Conservation (phyloP, 2,329 filamentous ascomycete species). For the Exserohilum turcica region DNA sequence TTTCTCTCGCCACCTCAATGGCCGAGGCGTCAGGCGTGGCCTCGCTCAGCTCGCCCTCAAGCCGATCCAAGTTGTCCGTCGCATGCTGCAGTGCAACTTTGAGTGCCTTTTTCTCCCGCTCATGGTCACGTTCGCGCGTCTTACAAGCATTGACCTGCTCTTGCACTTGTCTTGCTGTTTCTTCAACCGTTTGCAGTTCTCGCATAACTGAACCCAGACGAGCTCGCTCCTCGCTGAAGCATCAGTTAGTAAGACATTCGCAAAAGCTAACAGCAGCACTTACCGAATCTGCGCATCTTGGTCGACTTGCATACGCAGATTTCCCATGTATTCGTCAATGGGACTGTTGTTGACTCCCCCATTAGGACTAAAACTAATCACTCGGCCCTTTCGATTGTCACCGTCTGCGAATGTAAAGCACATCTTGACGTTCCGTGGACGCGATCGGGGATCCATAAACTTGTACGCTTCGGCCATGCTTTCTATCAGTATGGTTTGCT, state of each 20-base stretch:
- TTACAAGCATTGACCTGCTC: conserved; percentile 56
- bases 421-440: conserved; percentile 69
- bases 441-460: conserved; percentile 65
- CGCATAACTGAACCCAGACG: conserved; percentile 57
- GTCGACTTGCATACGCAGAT: conserved; percentile 80
- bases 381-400: conserved; percentile 65
- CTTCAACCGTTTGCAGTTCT: conserved; percentile 35
- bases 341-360: conserved; percentile 59
- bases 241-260: conserved; percentile 8
- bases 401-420: conserved; percentile 72
- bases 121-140: conserved; percentile 57
- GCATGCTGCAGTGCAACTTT: conserved; percentile 63
- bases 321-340: conserved; percentile 58
- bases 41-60: conserved; percentile 68
- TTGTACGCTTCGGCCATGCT: conserved; percentile 68
- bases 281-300: conserved; percentile 68
- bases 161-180: conserved; percentile 39
- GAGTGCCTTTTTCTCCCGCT: conserved; percentile 55
- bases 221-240: conserved; percentile 50
- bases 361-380: conserved; percentile 46
- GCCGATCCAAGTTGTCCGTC: conserved; percentile 65
- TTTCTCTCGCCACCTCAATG: conserved; percentile 50
- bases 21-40: conserved; percentile 65
- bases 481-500: conserved; percentile 80
- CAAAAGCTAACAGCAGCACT: not conserved